A percentile compares a stretch with the other conserved stretches of the same genome.
Conservation (phyloP, 257 asterid species). For the Dorcoceras hygrometricum region DNA sequence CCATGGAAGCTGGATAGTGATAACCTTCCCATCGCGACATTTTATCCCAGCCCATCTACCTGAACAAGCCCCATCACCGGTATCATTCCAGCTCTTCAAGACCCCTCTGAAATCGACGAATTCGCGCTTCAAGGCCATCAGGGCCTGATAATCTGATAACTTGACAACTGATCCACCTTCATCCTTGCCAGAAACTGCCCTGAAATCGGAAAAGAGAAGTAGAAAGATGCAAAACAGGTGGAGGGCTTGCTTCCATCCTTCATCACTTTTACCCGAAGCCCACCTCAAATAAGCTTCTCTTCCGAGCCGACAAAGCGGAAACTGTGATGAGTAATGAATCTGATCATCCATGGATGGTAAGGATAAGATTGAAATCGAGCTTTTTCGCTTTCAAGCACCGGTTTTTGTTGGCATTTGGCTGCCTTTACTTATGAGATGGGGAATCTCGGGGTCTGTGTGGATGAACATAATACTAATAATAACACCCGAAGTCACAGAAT, state of each 20-base stretch:
- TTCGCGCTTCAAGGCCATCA: slow-evolving; percentile 41
- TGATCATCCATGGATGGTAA: slow-evolving; percentile 25
- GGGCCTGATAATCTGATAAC: slow-evolving; percentile 45
- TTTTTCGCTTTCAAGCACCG: slow-evolving; percentile 16
- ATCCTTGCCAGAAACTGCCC: background rate
- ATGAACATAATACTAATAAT: too few species aligned
- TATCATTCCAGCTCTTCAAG: background rate
- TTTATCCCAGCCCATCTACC: background rate
- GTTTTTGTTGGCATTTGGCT: slow-evolving; percentile 8
- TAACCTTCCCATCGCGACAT: slow-evolving; percentile 41
- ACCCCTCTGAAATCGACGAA: slow-evolving; percentile 4
- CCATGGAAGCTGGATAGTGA: slow-evolving; percentile 69
- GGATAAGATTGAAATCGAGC: background rate
- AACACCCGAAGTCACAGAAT: too few species aligned
- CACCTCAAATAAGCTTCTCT: slow-evolving; percentile 20
- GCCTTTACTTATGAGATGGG: background rate
- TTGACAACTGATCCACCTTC: slow-evolving; percentile 46
- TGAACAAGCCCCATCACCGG: background rate
- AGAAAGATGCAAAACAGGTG: background rate
- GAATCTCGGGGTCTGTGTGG: too few species aligned
- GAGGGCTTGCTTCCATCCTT: slow-evolving; percentile 16
- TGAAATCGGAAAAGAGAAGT: background rate
- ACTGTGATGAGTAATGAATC: slow-evolving; percentile 1
- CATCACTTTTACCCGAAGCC: slow-evolving; percentile 16
- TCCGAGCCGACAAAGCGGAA: slow-evolving; percentile 9